phyloP scores from a whole-genome alignment of 2,329 filamentous ascomycete species.

The Neonectria neomacrospora region DNA sequence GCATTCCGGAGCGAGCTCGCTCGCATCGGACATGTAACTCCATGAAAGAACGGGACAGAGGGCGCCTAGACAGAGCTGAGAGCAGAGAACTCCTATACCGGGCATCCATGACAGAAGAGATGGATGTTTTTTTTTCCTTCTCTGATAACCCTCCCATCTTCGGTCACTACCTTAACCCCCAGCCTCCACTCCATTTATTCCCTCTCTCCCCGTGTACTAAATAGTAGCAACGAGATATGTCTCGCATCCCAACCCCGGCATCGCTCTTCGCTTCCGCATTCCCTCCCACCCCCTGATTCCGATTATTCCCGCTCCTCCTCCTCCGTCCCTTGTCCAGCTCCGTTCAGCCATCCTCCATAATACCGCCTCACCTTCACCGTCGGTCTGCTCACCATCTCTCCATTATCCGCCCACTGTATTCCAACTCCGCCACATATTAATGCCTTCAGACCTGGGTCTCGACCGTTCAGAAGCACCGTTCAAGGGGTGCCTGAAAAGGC shows the following conservation, averaged over 20 bases:
- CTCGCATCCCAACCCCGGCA: conserved; percentile 28
- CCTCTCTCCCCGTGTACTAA: conserved; percentile 8
- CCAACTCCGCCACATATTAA: conserved; percentile 12
- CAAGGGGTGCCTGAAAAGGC: conserved; percentile 9
- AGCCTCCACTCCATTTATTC: conserved; percentile 10
- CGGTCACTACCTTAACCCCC: conserved; percentile 12
- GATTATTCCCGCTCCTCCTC: conserved; percentile 32
- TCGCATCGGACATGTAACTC: conserved; percentile 21
- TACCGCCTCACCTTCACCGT: conserved; percentile 33
- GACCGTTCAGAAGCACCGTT: conserved; percentile 11
- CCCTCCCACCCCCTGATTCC: conserved; percentile 25
- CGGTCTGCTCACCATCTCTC: conserved; percentile 37
- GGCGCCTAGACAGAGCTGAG: neutral
- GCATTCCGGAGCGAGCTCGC: neutral
- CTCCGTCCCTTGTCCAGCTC: conserved; percentile 16
- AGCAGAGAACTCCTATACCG: conserved; percentile 21
- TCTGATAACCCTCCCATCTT: neutral
- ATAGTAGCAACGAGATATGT: conserved; percentile 30
- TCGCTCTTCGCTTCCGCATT: conserved; percentile 23
- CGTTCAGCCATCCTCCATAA: conserved; percentile 7
- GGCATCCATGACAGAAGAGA: conserved; percentile 9
- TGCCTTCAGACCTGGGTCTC: conserved; percentile 11
- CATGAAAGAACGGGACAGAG: conserved; percentile 4
- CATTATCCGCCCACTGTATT: conserved; percentile 23
- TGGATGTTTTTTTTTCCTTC: conserved; percentile 19